Percentiles rank a stretch among this genome's conserved stretches.
Conservation (phyloP, 2,329 filamentous ascomycete species). For the Claviceps purpurea region DNA sequence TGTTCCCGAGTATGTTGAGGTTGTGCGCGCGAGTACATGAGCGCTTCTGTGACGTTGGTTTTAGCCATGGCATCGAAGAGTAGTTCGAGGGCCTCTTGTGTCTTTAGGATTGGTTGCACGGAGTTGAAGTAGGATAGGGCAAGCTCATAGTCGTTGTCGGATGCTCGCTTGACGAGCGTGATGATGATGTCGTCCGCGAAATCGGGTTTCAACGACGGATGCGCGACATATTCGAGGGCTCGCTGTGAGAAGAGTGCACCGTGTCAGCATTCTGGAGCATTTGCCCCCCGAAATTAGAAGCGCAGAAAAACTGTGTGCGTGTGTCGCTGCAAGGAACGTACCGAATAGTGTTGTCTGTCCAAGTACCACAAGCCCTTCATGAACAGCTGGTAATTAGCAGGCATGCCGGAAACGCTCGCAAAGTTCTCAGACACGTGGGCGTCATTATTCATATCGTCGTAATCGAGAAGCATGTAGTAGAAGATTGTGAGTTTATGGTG, state of each 20-base stretch:
- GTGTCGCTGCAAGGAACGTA: slow-evolving; percentile 16
- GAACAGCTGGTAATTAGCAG: slow-evolving; percentile 64
- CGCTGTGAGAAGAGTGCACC: slow-evolving; percentile 23
- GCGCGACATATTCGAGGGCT: slow-evolving; percentile 63
- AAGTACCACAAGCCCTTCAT: slow-evolving; percentile 74
- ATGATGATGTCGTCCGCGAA: slow-evolving; percentile 74
- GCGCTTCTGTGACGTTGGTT: slow-evolving; percentile 57
- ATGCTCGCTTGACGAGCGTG: slow-evolving; percentile 48
- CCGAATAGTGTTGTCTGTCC: slow-evolving; percentile 56
- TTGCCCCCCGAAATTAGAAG: not conserved
- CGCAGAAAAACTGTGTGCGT: too few relatives aligned
- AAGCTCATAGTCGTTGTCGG: slow-evolving; percentile 42
- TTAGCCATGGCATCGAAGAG: slow-evolving; percentile 57
- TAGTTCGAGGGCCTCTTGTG: slow-evolving; percentile 44
- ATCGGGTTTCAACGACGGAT: slow-evolving; percentile 66
- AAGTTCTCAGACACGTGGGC: slow-evolving; percentile 42
- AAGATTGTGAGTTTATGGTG: slow-evolving; percentile 74
- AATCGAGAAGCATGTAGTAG: slow-evolving; percentile 73
- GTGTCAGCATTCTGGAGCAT: not conserved
- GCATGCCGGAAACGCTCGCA: slow-evolving; percentile 49
- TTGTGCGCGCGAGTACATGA: slow-evolving; percentile 57
- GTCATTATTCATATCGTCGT: slow-evolving; percentile 40
- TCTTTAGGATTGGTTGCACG: slow-evolving; percentile 58
- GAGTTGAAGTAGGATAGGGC: slow-evolving; percentile 69
- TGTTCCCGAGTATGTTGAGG: slow-evolving; percentile 46